Evolutionary conservation across 805 yeast genomes (phyloP).

Genomic region (Kazachstania taianensis): DNA sequence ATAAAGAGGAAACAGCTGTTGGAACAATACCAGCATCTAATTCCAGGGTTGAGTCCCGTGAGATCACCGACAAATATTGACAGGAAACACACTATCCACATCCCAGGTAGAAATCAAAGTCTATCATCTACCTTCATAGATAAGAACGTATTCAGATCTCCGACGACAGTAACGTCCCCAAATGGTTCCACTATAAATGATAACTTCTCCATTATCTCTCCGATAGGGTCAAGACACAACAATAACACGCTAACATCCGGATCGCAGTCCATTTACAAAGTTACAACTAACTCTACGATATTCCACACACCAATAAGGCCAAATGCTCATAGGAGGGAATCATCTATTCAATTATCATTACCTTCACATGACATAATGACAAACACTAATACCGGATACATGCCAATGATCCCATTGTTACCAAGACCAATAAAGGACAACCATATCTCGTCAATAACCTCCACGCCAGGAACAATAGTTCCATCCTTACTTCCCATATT

Average conservation of each 20-base stretch:
- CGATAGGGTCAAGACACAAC: conserved; percentile 1
- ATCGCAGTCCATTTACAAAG: conserved; percentile 6
- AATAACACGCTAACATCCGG: background rate
- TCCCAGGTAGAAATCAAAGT: conserved; percentile 15
- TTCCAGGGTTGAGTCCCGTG: background rate
- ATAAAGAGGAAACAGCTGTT: conserved; percentile 37
- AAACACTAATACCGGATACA: conserved; percentile 8
- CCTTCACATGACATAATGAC: conserved; percentile 23
- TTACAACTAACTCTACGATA: conserved; percentile 4
- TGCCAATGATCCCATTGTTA: conserved; percentile 28
- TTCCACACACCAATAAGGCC: conserved; percentile 9
- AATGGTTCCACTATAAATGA: conserved; percentile 1
- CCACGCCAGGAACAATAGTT: background rate
- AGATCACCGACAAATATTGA: conserved; percentile 6
- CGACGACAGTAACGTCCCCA: background rate
- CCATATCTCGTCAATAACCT: conserved; percentile 18
- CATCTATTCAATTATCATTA: conserved; percentile 23
- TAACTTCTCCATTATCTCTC: conserved; percentile 5
- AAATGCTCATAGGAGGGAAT: conserved; percentile 8
- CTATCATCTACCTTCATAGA: conserved; percentile 7
- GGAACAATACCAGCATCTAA: conserved; percentile 2
- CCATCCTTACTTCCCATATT: conserved; percentile 64
- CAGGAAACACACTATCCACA: conserved; percentile 6
- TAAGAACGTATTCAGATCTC: background rate
- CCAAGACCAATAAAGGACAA: conserved; percentile 30